phyloP scores from a whole-genome alignment of 768 basidiomycete genomes.

The Epithele typhae region DNA sequence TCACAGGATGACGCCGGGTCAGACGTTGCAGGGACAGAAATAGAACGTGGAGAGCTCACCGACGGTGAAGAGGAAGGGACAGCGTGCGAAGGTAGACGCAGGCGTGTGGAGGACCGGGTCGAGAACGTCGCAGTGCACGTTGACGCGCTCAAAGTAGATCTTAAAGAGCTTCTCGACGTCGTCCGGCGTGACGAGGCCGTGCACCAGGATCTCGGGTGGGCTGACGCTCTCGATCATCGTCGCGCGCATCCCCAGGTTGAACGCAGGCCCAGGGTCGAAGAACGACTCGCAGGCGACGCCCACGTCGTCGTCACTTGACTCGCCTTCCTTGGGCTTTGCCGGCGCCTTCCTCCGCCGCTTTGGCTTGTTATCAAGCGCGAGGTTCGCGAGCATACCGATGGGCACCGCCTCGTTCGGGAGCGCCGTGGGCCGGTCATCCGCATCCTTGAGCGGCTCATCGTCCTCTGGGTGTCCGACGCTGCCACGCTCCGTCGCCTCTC shows the following conservation, averaged over 20 bases:
- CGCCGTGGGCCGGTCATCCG: conserved; percentile 43
- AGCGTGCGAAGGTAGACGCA: conserved; percentile 71
- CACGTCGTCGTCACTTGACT: conserved; percentile 54
- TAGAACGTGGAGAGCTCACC: conserved; percentile 42
- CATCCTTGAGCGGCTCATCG: conserved; percentile 27
- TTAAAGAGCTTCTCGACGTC: conserved; percentile 84
- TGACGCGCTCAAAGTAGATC: conserved; percentile 73
- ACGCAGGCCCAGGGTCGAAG: conserved; percentile 81
- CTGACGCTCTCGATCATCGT: conserved; percentile 72
- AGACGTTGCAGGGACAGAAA: too few species aligned
- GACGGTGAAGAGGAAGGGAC: conserved; percentile 89
- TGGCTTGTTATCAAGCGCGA: conserved; percentile 57
- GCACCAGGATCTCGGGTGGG: conserved; percentile 78
- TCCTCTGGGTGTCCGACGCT: conserved; percentile 21
- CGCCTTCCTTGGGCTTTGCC: conserved; percentile 10
- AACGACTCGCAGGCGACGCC: conserved; percentile 79
- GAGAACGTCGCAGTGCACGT: conserved; percentile 68
- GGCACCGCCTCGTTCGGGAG: conserved; percentile 72
- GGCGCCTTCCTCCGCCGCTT: conserved; percentile 26
- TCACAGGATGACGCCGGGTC: not conserved
- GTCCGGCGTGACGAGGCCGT: conserved; percentile 70
- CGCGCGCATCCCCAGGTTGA: conserved; percentile 64
- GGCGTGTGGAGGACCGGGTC: conserved; percentile 82
- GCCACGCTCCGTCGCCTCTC: conserved; percentile 21
- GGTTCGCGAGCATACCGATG: conserved; percentile 67